Conservation (phyloP, 2,329 filamentous ascomycete species). For the Fusarium oxysporum region DNA sequence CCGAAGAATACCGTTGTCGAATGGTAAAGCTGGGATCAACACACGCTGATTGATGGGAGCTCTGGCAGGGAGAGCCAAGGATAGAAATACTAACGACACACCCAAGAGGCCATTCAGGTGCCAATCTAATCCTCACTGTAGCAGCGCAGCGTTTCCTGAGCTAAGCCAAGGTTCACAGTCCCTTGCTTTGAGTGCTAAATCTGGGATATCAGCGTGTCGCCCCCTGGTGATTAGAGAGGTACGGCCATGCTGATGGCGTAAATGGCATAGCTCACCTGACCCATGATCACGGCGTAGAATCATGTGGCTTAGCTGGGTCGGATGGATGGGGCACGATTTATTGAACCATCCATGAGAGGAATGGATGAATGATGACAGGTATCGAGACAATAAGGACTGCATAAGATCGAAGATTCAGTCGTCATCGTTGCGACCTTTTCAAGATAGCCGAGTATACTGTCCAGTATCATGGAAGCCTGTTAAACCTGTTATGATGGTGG, state of each 20-base stretch:
- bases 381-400: neutral
- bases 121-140: conserved; percentile 3
- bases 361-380: conserved; percentile 18
- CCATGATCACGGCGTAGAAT: conserved; percentile 43
- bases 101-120: conserved; percentile 13
- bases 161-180: conserved; percentile 32
- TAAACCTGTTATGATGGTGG: conserved; percentile 23
- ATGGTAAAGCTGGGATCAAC: conserved; percentile 32
- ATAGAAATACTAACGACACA: conserved; percentile 19
- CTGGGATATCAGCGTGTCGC: conserved; percentile 28
- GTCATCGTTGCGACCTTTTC: conserved; percentile 10
- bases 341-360: conserved; percentile 6
- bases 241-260: conserved; percentile 41
- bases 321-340: conserved; percentile 25
- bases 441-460: conserved; percentile 9
- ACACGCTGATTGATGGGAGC: conserved; percentile 36
- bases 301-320: conserved; percentile 43
- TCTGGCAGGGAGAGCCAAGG: conserved; percentile 17
- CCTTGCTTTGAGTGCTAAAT: conserved; percentile 36
- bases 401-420: conserved; percentile 22
- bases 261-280: conserved; percentile 48
- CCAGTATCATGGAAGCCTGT: neutral
- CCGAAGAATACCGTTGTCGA: conserved; percentile 36
- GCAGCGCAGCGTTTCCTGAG: conserved; percentile 11
- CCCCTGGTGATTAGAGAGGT: conserved; percentile 36